Evolutionary conservation across 1,139 yeast genomes (phyloP).

Genomic region (Sugiyamaella grinbergsii): DNA sequence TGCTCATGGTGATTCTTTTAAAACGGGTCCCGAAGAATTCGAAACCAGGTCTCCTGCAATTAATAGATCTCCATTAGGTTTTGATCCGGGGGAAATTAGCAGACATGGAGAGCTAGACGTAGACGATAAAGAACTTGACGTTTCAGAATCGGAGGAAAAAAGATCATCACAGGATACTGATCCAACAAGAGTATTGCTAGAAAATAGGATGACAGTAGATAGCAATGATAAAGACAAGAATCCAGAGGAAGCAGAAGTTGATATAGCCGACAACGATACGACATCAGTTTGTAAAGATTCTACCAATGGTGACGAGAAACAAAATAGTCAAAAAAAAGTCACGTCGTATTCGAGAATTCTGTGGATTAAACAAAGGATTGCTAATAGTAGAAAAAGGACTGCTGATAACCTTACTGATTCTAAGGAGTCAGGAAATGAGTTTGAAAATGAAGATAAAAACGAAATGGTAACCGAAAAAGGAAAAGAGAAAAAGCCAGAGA

Average conservation of each 20-base stretch:
- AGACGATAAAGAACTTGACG: no score
- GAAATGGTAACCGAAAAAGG: neutral
- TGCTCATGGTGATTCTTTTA: neutral
- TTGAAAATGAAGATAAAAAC: neutral
- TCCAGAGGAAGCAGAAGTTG: neutral
- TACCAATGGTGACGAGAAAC: neutral
- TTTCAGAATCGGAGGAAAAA: neutral
- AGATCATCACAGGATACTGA: no score
- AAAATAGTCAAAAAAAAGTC: neutral
- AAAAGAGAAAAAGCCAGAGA: neutral
- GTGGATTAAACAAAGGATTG: neutral
- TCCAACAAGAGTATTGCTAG: no score
- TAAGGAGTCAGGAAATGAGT: neutral
- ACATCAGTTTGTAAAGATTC: no score
- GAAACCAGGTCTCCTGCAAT: conserved; percentile 10
- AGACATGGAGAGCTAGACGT: no score
- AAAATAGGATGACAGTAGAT: no score
- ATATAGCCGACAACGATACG: no score
- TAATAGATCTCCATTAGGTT: conserved; percentile 7
- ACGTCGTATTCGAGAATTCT: neutral
- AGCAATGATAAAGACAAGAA: neutral
- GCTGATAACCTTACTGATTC: no score
- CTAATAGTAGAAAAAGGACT: neutral
- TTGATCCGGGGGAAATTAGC: neutral
- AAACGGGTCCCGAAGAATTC: neutral